Evolutionary conservation across 805 yeast species (phyloP).

Genomic region (Nakazawaea ernobii): DNA sequence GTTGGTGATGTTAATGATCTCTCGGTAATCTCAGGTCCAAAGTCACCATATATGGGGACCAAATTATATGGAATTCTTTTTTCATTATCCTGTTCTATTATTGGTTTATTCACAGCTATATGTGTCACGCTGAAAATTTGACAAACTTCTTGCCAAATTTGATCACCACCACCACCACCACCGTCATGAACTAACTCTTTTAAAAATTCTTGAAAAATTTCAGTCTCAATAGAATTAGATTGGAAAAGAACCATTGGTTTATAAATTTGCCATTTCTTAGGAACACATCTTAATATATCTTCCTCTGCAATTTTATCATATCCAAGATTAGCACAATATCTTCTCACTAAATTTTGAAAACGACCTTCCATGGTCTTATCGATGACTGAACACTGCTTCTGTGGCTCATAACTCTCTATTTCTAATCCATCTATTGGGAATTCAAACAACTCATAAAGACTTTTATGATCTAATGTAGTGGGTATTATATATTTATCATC

Average conservation of each 20-base stretch:
- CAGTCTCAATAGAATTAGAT: constrained; percentile 37
- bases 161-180: no score
- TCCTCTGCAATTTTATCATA: background rate
- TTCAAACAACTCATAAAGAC: background rate
- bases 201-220: constrained; percentile 25
- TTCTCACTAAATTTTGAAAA: background rate
- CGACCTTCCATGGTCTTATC: background rate
- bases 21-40: constrained; percentile 41
- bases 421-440: background rate
- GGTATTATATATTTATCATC: background rate
- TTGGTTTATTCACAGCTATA: constrained; percentile 69
- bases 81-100: constrained; percentile 26
- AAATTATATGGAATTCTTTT: constrained; percentile 59
- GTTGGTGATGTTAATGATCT: constrained; percentile 31
- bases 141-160: constrained; percentile 16
- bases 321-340: background rate
- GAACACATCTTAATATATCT: constrained; percentile 21
- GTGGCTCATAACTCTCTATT: background rate
- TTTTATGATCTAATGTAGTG: background rate
- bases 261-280: constrained; percentile 56
- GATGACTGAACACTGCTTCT: background rate
- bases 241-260: constrained; percentile 62
- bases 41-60: constrained; percentile 57
- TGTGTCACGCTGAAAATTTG: constrained; percentile 35
- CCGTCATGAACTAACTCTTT: constrained; percentile 14